These are phyloP conservation scores for Phylloporus arenicola DNA, from an alignment of 768 basidiomycete genomes.

Conservation along the genomic window DNA sequence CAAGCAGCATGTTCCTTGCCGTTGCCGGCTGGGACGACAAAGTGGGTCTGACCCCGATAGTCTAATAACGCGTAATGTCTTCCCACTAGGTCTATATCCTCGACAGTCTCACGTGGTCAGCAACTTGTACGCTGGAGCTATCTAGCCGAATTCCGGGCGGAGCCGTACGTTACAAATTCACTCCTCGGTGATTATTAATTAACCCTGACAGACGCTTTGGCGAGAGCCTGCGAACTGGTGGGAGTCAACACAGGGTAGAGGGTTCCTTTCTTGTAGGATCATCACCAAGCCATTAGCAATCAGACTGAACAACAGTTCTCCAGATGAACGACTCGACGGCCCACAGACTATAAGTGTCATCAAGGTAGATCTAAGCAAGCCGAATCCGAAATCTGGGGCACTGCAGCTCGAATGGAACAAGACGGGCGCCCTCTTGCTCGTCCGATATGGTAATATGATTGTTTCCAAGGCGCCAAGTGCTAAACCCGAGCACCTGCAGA, in stretches of 20 bases:
- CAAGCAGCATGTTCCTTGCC: slow-evolving; percentile 74
- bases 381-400: slow-evolving; percentile 61
- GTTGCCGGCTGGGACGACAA: slow-evolving; percentile 89
- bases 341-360: slow-evolving; percentile 47
- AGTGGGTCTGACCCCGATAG: slow-evolving; percentile 33
- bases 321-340: slow-evolving; percentile 63
- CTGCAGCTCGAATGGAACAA: slow-evolving; percentile 79
- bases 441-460: slow-evolving; percentile 56
- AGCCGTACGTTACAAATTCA: slow-evolving; percentile 43
- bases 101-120: slow-evolving; percentile 71
- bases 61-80: not conserved
- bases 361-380: slow-evolving; percentile 54
- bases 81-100: slow-evolving; percentile 61
- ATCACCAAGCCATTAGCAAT: not conserved
- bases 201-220: slow-evolving; percentile 62
- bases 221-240: slow-evolving; percentile 83
- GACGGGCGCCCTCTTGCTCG: slow-evolving; percentile 66
- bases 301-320: not conserved
- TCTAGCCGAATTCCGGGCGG: slow-evolving; percentile 50
- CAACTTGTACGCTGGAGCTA: slow-evolving; percentile 57
- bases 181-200: not conserved
- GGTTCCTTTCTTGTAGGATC: slow-evolving; percentile 77
- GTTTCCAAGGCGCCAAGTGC: not conserved
- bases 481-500: slow-evolving; percentile 37
- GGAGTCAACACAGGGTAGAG: slow-evolving; percentile 75